phyloP scores from a whole-genome alignment of 164 flowering plant species.

The Stephania cephalantha region DNA sequence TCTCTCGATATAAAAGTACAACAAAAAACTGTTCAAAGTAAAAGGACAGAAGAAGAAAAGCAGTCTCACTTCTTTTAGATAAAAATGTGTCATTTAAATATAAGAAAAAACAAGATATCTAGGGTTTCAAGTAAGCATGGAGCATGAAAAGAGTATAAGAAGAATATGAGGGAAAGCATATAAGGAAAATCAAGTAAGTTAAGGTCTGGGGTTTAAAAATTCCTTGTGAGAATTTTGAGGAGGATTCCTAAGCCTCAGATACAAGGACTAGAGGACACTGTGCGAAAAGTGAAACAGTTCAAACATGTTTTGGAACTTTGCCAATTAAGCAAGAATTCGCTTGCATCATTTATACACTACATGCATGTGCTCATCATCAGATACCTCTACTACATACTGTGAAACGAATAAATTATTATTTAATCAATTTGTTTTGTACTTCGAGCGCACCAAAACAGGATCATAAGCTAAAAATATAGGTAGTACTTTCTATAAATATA shows the following conservation, averaged over 20 bases:
- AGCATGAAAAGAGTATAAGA: conserved; percentile 30
- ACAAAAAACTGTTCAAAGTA: conserved; percentile 5
- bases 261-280: conserved; percentile 58
- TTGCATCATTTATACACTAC: conserved; percentile 27
- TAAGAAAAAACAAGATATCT: conserved; percentile 6
- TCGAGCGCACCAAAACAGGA: neutral
- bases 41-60: conserved; percentile 12
- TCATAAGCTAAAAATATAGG: neutral
- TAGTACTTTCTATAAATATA: too few species aligned
- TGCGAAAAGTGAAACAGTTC: conserved; percentile 5
- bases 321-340: conserved; percentile 28
- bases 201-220: conserved; percentile 18
- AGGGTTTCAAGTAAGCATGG: conserved; percentile 22
- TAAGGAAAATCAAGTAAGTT: conserved; percentile 40
- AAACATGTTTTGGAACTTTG: conserved; percentile 31
- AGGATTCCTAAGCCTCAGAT: conserved; percentile 43
- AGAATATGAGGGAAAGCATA: conserved; percentile 47
- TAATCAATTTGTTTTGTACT: neutral
- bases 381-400: conserved; percentile 11
- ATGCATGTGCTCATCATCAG: conserved; percentile 34
- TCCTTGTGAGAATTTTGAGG: conserved; percentile 39
- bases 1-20: neutral
- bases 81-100: neutral
- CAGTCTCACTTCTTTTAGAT: conserved; percentile 19
- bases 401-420: neutral